Base-by-base conservation (phyloP, 1,284 basidiomycete genomes). In the Ceraceosorus guamensis region DNA sequence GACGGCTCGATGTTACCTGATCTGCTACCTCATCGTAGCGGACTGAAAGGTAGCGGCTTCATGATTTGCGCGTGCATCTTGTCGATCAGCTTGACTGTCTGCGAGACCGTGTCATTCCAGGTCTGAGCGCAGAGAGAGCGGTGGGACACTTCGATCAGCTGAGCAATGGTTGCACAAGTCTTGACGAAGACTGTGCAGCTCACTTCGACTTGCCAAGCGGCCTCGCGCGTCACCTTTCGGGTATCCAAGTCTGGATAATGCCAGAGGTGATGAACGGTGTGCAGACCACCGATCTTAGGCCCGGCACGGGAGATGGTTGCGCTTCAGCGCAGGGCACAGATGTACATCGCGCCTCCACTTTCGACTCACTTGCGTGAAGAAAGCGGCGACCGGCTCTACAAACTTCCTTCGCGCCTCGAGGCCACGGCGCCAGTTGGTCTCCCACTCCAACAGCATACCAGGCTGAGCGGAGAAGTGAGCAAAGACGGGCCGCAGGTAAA, bases 51-150 rank as follows among this genome's bases (percentile, higher is more conserved):
- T 45, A 71, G 43, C 0, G 70, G 68, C 24, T 56, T 50, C 68
- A 74, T 73, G 50, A 74, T 74, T 57, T 74, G 71, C 5, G 70
- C 69, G 44, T 74, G 68, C 71, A 74, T 74, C 61, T 64, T 71
- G 49, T 74, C 67, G 46, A 74, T 71, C 43, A 74, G 49, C 52
- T 68, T 71, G 57, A 73, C 70, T 3, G 71, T 74, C 65, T 74
- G 64, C 18, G 50, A 69, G 50, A 75, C 73, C 8, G 73, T 75
- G 31, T 63, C 64, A 58, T 67, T 71, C 73, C 73, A 75, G 16
- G 73, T 71, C 58, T 62, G 50, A 7, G n/a, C 6, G 11, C 10
- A 24, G 24, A 24, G 24, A 24, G 24, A 24, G 24, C 24, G 24
- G 24, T 24, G 24, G 24, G 2, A 24, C 24, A 24, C 24, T 24